Base-by-base conservation (phyloP, 2,329 filamentous ascomycete species). In the Trichoderma endophyticum region DNA sequence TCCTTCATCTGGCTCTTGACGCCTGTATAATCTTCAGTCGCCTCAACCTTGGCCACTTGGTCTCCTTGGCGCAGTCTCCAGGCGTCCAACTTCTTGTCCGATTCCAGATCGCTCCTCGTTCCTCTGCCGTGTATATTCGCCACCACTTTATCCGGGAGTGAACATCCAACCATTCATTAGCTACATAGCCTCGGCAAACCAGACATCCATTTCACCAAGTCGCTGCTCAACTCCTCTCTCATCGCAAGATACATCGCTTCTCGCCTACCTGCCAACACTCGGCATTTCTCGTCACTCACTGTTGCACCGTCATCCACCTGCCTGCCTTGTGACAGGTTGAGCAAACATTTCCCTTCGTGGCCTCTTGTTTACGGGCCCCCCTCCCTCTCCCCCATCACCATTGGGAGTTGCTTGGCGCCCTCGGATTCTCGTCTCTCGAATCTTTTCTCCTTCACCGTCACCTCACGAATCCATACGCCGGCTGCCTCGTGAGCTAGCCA, bases 271-370 rank as follows among this genome's bases (percentile, higher is more conserved):
- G 28, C 30, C 57, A 61, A 61, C 21, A 36, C 69, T 66, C 34
- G 61, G 56, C 36, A 60, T 34, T 26, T 57, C 60, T 69, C 36
- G 67, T 72, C 66, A 72, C 66, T 64, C 43, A 48, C 54, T 66
- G 71, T 72, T 72, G 71, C 71, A 72, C 71, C 71, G 57, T 24
- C 60, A 62, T 70, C 71, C 71, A 70, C 71, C 67, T 72, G 71
- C 71, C 71, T 71, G 71, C 67, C 54, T 72, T 72, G 71, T 72
- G 71, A 64, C 60, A 72, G 71, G 71, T 72, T 65, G 61, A 71
- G 71, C 71, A 72, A 72, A 72, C 67, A 66, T 61, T 71, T 66
- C 51, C 59, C 39, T 63, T 72, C 60, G 60, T 71, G 48, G 57
- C 67, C 69, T 70, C 71, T 54, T 71, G 48, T 61, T 72, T 32